phyloP scores from a whole-genome alignment of 352 stramenopile species.

The Blastocystis sp. region DNA sequence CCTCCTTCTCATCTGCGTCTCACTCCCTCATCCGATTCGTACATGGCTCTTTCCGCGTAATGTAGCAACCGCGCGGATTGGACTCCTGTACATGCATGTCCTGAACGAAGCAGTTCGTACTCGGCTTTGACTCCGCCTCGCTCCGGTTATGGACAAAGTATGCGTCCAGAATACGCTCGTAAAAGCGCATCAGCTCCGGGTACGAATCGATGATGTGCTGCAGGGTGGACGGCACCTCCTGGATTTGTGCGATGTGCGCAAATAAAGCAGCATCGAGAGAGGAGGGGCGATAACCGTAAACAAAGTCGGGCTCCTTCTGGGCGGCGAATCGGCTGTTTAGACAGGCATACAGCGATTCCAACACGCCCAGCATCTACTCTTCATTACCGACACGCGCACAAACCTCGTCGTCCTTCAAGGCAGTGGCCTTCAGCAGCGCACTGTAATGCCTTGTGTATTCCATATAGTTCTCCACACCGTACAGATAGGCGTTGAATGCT shows the following conservation, averaged over 20 bases:
- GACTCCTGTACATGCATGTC: constrained; percentile 8
- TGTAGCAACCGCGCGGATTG: constrained; percentile 28
- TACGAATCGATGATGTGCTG: constrained; percentile 1
- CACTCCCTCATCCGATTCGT: not conserved
- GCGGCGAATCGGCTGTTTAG: constrained; percentile 4
- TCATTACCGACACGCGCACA: not conserved
- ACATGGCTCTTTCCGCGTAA: constrained; percentile 38
- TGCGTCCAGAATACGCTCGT: not conserved
- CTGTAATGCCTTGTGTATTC: not conserved
- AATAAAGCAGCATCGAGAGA: constrained; percentile 33
- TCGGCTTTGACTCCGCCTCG: not conserved
- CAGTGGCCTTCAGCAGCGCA: not conserved
- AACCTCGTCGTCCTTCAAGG: constrained; percentile 43
- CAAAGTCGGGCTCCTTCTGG: constrained; percentile 22
- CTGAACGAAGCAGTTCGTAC: constrained; percentile 13
- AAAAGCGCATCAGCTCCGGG: constrained; percentile 9
- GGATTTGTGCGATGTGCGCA: constrained; percentile 27
- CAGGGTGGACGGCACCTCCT: constrained; percentile 27
- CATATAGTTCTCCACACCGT: not conserved
- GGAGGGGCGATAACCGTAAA: constrained; percentile 51
- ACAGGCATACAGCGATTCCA: constrained; percentile 34
- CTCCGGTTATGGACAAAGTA: constrained; percentile 10
- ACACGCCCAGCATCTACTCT: not conserved
- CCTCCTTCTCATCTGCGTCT: constrained; percentile 10
- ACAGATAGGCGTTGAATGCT: not conserved